Evolutionary conservation across 129 eudicot genomes (phyloP).

Genomic region (Ambrosia trifida): DNA sequence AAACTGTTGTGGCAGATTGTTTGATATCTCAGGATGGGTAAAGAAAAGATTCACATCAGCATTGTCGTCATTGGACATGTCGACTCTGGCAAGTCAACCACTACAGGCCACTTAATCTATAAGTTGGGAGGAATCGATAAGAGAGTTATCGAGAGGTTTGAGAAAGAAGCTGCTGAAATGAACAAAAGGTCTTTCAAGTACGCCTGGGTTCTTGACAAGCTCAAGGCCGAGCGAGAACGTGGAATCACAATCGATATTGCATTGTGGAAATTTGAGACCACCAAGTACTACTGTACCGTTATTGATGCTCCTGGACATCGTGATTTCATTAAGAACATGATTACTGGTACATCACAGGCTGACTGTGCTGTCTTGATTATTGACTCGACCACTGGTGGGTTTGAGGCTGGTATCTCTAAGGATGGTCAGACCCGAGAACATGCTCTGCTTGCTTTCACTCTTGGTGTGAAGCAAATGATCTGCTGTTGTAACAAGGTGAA

Average conservation of each 20-base stretch:
- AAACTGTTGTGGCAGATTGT: neutral
- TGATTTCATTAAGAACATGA: slow-evolving; percentile 65
- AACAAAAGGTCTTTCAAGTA: slow-evolving; percentile 32
- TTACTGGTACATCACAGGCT: slow-evolving; percentile 36
- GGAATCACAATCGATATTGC: slow-evolving; percentile 33
- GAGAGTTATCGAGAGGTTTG: slow-evolving; percentile 29
- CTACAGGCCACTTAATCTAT: slow-evolving; percentile 27
- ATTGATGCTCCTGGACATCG: slow-evolving; percentile 66
- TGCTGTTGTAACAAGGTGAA: slow-evolving; percentile 33
- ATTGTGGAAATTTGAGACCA: slow-evolving; percentile 30
- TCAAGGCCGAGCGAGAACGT: slow-evolving; percentile 32
- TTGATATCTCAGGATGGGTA: slow-evolving; percentile 19
- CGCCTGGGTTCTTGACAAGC: slow-evolving; percentile 31
- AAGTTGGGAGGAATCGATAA: slow-evolving; percentile 31
- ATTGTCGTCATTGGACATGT: slow-evolving; percentile 34
- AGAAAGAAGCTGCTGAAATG: slow-evolving; percentile 33
- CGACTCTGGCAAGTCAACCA: slow-evolving; percentile 33
- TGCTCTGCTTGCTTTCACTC: slow-evolving; percentile 35
- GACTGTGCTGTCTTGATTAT: slow-evolving; percentile 32
- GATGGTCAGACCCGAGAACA: slow-evolving; percentile 35
- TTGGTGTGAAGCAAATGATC: slow-evolving; percentile 34
- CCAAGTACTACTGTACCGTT: slow-evolving; percentile 44
- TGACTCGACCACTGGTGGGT: slow-evolving; percentile 34
- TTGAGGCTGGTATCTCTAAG: slow-evolving; percentile 33
- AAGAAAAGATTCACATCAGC: slow-evolving; percentile 30